Evolutionary conservation across 2,329 filamentous ascomycete species (phyloP).

Genomic region (Alternaria metachromatica): DNA sequence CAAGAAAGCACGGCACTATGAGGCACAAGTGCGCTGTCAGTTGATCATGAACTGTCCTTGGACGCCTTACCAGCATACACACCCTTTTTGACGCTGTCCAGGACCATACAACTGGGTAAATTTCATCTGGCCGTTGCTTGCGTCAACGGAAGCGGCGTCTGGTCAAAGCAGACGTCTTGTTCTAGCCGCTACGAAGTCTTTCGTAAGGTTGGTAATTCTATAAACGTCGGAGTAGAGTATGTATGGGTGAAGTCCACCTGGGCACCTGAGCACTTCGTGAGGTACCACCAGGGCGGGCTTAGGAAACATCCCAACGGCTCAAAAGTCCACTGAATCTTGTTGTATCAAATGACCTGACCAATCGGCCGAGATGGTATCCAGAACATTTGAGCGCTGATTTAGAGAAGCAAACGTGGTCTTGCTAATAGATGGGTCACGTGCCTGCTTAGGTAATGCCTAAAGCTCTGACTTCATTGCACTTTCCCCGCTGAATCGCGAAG

Average conservation of each 20-base stretch:
- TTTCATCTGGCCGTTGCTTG: not conserved
- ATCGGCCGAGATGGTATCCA: not conserved
- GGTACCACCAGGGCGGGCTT: not conserved
- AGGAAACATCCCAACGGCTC: not conserved
- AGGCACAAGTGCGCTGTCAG: not conserved
- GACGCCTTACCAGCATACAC: not conserved
- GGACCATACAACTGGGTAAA: not conserved
- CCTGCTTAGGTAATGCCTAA: slow-evolving; percentile 2
- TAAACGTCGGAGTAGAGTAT: not conserved
- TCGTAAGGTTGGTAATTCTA: not conserved
- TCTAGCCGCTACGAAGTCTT: not conserved
- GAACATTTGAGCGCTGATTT: not conserved
- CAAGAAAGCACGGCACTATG: not conserved
- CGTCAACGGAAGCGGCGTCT: not conserved
- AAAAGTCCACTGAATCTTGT: not conserved
- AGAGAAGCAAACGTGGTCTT: not conserved
- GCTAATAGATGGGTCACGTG: not conserved
- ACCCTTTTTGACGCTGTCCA: not conserved
- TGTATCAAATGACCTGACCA: not conserved
- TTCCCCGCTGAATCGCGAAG: slow-evolving; percentile 17
- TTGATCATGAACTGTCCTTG: not conserved
- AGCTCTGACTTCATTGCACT: slow-evolving; percentile 17
- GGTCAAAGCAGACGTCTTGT: not conserved
- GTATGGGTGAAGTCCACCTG: not conserved
- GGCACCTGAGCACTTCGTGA: not conserved